phyloP scores from a whole-genome alignment of 345 rosid species.

The Dovyalis caffra region DNA sequence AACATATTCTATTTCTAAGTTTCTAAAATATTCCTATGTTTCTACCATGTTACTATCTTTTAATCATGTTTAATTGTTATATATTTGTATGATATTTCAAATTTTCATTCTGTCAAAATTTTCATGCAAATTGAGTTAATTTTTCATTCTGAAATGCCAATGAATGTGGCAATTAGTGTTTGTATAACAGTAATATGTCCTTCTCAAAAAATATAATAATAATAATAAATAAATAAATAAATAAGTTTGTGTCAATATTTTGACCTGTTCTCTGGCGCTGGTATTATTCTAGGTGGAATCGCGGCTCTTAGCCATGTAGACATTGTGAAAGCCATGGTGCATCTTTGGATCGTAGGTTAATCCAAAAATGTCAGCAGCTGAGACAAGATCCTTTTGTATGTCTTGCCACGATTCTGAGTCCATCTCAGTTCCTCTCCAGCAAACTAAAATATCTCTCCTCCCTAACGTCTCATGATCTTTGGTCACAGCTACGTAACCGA shows the following conservation, averaged over 20 bases:
- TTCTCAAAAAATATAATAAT: too few species aligned
- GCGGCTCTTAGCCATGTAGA: constrained; percentile 7
- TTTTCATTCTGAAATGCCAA: too few species aligned
- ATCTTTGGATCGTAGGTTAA: constrained; percentile 3
- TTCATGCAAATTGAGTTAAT: too few species aligned
- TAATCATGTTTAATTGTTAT: too few species aligned
- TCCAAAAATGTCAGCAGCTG: constrained; percentile 20
- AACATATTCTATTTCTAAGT: too few species aligned
- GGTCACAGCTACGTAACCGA: constrained; percentile 29
- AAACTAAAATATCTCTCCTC: constrained; percentile 31
- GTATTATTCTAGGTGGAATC: constrained; percentile 8
- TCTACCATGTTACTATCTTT: too few species aligned
- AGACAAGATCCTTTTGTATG: background rate
- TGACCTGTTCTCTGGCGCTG: constrained; percentile 29
- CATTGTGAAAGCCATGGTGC: constrained; percentile 6
- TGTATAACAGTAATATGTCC: too few species aligned
- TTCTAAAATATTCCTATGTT: too few species aligned
- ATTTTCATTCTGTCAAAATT: too few species aligned
- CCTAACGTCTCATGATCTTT: constrained; percentile 32
- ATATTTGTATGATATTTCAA: too few species aligned
- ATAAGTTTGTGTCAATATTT: background rate
- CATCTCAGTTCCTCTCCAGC: constrained; percentile 33
- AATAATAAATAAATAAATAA: too few species aligned
- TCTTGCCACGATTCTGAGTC: background rate
- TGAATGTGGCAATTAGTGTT: too few species aligned